Percentiles rank a stretch among this genome's conserved stretches.
Conservation (phyloP, 495 filamentous ascomycete species). For the Melanomma pulvis-pyrius region DNA sequence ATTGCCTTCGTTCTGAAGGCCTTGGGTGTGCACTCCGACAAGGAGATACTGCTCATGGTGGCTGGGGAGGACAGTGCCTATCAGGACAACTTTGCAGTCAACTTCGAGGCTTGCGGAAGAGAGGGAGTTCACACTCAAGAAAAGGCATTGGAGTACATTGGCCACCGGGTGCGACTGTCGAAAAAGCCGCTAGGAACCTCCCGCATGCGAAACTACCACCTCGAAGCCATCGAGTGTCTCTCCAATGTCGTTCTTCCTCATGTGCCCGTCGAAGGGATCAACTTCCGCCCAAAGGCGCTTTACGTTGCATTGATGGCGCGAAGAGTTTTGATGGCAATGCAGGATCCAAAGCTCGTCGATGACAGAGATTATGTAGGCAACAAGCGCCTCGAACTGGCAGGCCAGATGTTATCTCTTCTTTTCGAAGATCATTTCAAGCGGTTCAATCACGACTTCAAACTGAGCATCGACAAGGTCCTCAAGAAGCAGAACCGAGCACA, state of each 20-base stretch:
- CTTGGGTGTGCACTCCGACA: constrained; percentile 89
- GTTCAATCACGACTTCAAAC: constrained; percentile 82
- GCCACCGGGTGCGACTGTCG: constrained; percentile 80
- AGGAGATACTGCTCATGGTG: constrained; percentile 87
- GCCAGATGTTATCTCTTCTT: constrained; percentile 89
- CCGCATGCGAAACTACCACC: constrained; percentile 68
- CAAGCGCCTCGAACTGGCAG: constrained; percentile 90
- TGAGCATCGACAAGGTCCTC: constrained; percentile 88
- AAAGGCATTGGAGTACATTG: constrained; percentile 91
- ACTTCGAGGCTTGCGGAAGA: constrained; percentile 88
- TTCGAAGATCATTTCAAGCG: constrained; percentile 98
- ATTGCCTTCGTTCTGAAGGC: constrained; percentile 91
- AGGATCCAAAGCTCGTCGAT: constrained; percentile 84
- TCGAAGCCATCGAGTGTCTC: constrained; percentile 89
- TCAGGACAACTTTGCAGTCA: constrained; percentile 90
- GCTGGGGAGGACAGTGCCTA: constrained; percentile 81
- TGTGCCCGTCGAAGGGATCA: constrained; percentile 82
- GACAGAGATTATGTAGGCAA: constrained; percentile 98
- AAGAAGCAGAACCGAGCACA: constrained; percentile 85
- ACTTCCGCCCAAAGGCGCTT: constrained; percentile 92
- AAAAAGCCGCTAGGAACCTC: constrained; percentile 58
- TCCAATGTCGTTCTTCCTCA: constrained; percentile 90
- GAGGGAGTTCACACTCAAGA: constrained; percentile 85
- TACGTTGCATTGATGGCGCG: constrained; percentile 97
- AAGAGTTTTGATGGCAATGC: constrained; percentile 88